Percentiles rank a stretch among this genome's conserved stretches.
These are phyloP conservation scores for Acacia melanoxylon DNA, from an alignment of 306 rosid species.

Conservation along the genomic window DNA sequence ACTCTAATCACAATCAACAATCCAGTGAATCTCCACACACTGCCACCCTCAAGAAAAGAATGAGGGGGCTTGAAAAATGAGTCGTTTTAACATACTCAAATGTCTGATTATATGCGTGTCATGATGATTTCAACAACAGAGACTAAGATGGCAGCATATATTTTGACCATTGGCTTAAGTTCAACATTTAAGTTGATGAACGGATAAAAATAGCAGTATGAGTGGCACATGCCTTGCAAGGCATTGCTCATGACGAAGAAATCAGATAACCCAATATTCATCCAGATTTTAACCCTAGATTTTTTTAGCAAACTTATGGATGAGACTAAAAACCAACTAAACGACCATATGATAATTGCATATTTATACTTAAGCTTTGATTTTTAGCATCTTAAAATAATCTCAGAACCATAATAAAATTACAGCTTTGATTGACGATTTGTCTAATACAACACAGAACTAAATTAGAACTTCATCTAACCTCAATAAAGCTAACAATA, in stretches of 20 bases:
- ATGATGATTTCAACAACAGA: neutral
- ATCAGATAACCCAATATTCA: slow-evolving; percentile 21
- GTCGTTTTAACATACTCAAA: slow-evolving; percentile 5
- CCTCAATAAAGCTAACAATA: slow-evolving; percentile 74
- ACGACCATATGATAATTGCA: neutral
- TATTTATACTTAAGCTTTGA: neutral
- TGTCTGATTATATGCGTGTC: slow-evolving; percentile 17
- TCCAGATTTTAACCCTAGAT: neutral
- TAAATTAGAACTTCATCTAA: slow-evolving; percentile 39
- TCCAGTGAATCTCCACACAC: neutral
- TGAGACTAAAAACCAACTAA: neutral
- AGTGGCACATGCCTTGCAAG: neutral
- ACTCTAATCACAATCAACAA: slow-evolving; percentile 3
- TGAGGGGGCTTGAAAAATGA: neutral
- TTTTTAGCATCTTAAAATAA: neutral
- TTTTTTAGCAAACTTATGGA: neutral
- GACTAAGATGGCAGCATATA: neutral
- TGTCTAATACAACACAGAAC: slow-evolving; percentile 4
- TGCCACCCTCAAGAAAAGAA: neutral
- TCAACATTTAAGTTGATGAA: neutral
- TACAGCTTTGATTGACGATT: neutral
- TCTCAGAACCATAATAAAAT: neutral
- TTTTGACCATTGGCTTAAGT: neutral
- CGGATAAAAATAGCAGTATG: neutral
- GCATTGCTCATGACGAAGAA: neutral